Evolutionary conservation across 768 basidiomycete species (phyloP).

Genomic region (Rhodotorula babjevae): DNA sequence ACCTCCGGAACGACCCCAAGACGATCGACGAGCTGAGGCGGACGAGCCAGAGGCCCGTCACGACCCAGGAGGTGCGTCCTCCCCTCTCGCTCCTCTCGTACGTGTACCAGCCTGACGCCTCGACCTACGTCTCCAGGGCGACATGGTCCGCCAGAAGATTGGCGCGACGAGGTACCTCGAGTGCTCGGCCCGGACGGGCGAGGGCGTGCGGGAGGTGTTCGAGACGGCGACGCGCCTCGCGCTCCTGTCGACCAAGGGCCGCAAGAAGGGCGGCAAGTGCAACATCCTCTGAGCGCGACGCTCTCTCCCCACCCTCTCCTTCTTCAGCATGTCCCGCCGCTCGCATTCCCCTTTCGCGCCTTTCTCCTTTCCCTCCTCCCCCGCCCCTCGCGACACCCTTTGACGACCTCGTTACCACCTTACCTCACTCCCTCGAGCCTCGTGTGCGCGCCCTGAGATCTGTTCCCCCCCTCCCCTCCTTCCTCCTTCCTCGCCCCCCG

Average conservation of each 20-base stretch:
- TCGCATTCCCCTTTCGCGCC: not conserved
- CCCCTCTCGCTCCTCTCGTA: not conserved
- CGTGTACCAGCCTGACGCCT: not conserved
- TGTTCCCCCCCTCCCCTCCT: not conserved
- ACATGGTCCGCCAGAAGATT: slow-evolving; percentile 93
- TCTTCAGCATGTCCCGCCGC: not conserved
- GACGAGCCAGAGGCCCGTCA: slow-evolving; percentile 90
- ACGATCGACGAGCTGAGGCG: slow-evolving; percentile 91
- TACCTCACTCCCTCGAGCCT: not conserved
- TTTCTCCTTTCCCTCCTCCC: not conserved
- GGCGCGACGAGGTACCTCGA: slow-evolving; percentile 94
- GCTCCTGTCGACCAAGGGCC: slow-evolving; percentile 53
- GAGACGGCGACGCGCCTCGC: slow-evolving; percentile 93
- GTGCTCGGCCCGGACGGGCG: slow-evolving; percentile 91
- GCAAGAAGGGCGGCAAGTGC: slow-evolving; percentile 41
- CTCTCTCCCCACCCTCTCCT: not conserved
- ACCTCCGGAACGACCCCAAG: slow-evolving; percentile 84
- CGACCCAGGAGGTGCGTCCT: slow-evolving; percentile 75
- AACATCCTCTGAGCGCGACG: slow-evolving; percentile 34
- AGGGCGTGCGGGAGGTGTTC: slow-evolving; percentile 97
- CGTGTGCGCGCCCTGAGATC: not conserved
- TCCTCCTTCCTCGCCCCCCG: not conserved
- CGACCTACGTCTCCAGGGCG: too few relatives aligned
- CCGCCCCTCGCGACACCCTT: not conserved
- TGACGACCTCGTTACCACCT: slow-evolving; percentile 3